Conservation (phyloP, 140 eudicot species). For the Anethum foeniculum region DNA sequence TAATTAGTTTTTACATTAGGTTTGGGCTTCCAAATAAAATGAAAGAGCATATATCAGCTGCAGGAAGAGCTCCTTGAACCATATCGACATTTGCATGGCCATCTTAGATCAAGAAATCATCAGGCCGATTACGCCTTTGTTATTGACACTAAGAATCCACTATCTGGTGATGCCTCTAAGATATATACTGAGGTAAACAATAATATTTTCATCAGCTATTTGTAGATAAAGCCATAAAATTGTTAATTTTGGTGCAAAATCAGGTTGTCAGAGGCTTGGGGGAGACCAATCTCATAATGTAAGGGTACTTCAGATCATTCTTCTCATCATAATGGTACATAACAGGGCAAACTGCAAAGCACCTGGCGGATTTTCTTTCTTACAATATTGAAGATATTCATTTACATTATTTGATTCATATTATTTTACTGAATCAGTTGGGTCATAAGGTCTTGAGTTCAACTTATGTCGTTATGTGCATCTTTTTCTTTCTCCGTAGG, state of each 20-base stretch:
- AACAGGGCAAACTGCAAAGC: neutral
- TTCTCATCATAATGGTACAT: neutral
- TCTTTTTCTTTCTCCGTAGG: neutral
- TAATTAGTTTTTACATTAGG: constrained; percentile 24
- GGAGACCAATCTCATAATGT: constrained; percentile 65
- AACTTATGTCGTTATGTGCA: neutral
- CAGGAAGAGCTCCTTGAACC: constrained; percentile 41
- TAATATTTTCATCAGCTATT: neutral
- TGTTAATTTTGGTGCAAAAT: neutral
- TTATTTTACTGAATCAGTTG: neutral
- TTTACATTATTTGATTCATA: neutral
- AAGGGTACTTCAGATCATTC: constrained; percentile 18
- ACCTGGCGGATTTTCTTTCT: neutral
- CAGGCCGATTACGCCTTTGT: constrained; percentile 90
- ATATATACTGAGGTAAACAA: constrained; percentile 78
- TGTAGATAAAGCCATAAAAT: neutral
- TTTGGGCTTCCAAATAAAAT: constrained; percentile 98
- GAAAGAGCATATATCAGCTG: constrained; percentile 80
- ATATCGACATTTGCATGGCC: constrained; percentile 60
- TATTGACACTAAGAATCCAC: constrained; percentile 87
- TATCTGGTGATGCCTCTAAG: constrained; percentile 71
- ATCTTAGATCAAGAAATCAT: constrained; percentile 77
- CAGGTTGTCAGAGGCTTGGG: constrained; percentile 83
- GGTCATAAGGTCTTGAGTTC: neutral
- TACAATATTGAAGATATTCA: too few species aligned